Base-by-base conservation (phyloP, 257 asterid genomes). In the Nemophila menziesii region DNA sequence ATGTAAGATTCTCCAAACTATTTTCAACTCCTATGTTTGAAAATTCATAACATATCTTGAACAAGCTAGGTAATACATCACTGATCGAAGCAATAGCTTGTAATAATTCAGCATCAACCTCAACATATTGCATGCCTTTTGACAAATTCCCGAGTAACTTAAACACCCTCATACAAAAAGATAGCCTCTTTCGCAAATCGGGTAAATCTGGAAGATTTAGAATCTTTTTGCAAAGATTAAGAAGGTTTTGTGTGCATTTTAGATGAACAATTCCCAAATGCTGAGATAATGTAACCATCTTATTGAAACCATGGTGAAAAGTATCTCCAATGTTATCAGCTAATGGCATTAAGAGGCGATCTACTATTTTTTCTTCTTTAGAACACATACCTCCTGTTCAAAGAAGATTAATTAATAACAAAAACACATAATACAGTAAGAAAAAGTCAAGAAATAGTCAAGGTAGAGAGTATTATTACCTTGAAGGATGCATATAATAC, bases 181-280 rank as follows among this genome's bases (percentile, higher is more conserved):
- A 68, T 59, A 85, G 49, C 48, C 70, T 70, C 62, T 68, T 81
- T 51, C 82, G 66, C 68, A 81, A 27, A 58, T 84, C 93, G 21
- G 50, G 44, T 34, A 73, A 49, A 51, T 50, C 58, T 0, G 73
- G 79, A 43, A 72, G 57, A 54, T 70, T 78, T 47, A 77, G 18
- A 59, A 77, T 68, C 33, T 65, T 74, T 62, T 62, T 71, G 73
- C 93, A 74, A 43, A 78, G 56, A 44, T 57, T 45, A 36, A 81
- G 54, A 43, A 84, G 90, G 9, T 82, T 90, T 29, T 61, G 79
- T 43, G 64, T 53, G 73, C 93, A 84, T 57, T 74, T 70, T 73
- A 77, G 59, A 72, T 90, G 98, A 61, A 82, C 75, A 57, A 67
- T 52, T 55, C 93, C 92, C 85, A 81, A 83, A 60, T 89, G 96